Percentiles rank a stretch among this genome's conserved stretches.
Conservation (phyloP, 129 eudicot species). For the Helianthus tuberosus region DNA sequence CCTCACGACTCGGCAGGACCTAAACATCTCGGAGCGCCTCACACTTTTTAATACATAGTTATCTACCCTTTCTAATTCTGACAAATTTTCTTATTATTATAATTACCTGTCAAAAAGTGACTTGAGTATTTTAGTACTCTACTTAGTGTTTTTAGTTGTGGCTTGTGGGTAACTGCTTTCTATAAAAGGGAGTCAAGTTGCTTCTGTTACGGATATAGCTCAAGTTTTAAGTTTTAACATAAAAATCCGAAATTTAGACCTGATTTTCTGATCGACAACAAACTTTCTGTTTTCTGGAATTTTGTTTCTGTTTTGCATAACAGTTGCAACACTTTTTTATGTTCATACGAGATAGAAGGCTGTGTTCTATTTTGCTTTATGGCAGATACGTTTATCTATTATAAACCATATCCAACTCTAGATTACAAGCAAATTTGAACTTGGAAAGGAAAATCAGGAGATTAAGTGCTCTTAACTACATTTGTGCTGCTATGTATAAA, state of each 20-base stretch:
- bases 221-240: conserved; percentile 1
- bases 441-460: not conserved
- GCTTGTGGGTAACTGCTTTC: not conserved
- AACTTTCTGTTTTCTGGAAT: conserved; percentile 9
- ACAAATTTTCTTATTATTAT: not conserved
- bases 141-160: not conserved
- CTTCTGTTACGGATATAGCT: conserved; percentile 1
- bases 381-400: conserved; percentile 2
- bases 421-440: conserved; percentile 5
- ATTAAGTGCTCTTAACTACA: conserved; percentile 5
- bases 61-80: not conserved
- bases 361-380: conserved; percentile 13
- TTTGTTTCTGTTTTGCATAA: not conserved
- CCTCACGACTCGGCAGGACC: too few relatives aligned
- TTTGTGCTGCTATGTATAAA: conserved; percentile 9
- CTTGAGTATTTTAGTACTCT: not conserved
- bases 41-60: not conserved
- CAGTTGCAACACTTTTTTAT: conserved; percentile 16
- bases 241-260: not conserved
- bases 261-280: conserved; percentile 4
- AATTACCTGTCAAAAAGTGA: not conserved
- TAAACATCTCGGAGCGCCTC: not conserved
- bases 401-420: conserved; percentile 2
- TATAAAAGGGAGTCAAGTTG: conserved; percentile 26
- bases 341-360: not conserved